Evolutionary conservation across 108 stramenopile genomes (phyloP).

Genomic region (Fistulifera solaris): DNA sequence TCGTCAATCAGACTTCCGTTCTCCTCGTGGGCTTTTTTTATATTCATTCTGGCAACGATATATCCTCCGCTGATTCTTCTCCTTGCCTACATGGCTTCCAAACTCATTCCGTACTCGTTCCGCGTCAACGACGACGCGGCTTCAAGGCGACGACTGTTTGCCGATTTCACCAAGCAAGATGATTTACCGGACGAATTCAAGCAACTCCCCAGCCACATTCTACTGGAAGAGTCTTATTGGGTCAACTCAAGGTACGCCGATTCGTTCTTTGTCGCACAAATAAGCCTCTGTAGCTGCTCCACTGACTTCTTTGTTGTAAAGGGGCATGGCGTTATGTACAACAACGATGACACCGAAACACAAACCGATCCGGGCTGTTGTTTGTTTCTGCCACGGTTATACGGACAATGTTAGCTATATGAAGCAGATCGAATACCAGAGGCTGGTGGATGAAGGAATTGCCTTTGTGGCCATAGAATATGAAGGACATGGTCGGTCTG

Average conservation of each 20-base stretch:
- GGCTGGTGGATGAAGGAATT: slow-evolving; percentile 36
- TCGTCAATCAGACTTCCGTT: no score
- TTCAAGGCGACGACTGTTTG: slow-evolving; percentile 33
- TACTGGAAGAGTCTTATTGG: slow-evolving; percentile 35
- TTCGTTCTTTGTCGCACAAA: background rate
- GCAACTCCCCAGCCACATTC: slow-evolving; percentile 25
- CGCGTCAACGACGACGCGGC: slow-evolving; percentile 45
- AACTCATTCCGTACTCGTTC: slow-evolving; percentile 32
- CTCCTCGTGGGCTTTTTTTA: background rate
- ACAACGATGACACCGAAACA: slow-evolving; percentile 41
- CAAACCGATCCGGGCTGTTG: slow-evolving; percentile 36
- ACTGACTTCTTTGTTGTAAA: background rate
- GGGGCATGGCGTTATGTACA: slow-evolving; percentile 41
- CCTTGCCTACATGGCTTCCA: slow-evolving; percentile 10
- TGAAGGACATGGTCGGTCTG: slow-evolving; percentile 61
- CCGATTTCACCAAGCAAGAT: slow-evolving; percentile 34
- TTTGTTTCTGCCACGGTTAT: slow-evolving; percentile 62
- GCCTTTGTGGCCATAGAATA: slow-evolving; percentile 58
- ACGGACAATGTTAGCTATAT: slow-evolving; percentile 46
- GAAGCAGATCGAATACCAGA: slow-evolving; percentile 33
- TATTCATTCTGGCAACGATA: slow-evolving; percentile 16
- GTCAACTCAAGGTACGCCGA: slow-evolving; percentile 27
- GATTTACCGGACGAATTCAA: slow-evolving; percentile 32
- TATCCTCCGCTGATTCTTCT: slow-evolving; percentile 27
- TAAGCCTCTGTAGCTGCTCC: background rate